These are phyloP conservation scores for Solanum ossicruentum DNA, from an alignment of 257 asterid species.

Conservation along the genomic window DNA sequence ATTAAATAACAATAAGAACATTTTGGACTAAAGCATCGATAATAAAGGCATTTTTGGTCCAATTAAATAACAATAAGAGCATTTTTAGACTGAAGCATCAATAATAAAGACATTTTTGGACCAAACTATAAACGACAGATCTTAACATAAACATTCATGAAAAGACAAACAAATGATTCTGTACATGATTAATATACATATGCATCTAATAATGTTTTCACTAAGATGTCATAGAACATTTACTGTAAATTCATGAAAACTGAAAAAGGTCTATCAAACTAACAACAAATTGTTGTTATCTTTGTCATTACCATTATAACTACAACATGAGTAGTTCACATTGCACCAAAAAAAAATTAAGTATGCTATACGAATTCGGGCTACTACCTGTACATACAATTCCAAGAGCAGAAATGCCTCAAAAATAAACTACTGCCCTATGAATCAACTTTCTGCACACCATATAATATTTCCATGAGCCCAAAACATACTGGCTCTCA, in stretches of 20 bases:
- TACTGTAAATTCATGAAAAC: background rate
- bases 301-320: background rate
- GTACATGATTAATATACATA: background rate
- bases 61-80: too few species aligned
- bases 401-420: background rate
- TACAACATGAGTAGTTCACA: background rate
- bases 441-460: background rate
- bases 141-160: background rate
- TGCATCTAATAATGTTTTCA: background rate
- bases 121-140: background rate
- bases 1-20: too few species aligned
- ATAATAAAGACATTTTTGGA: too few species aligned
- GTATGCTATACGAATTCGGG: background rate
- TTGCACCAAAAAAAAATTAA: background rate
- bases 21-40: too few species aligned
- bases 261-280: background rate
- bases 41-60: too few species aligned
- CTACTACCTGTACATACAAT: background rate
- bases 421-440: background rate
- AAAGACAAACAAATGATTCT: background rate
- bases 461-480: background rate
- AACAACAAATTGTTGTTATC: background rate
- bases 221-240: background rate
- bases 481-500: background rate
- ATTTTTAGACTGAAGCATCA: too few species aligned